Conservation (phyloP, 106 monocot genomes). For the Iris macrosiphon region DNA sequence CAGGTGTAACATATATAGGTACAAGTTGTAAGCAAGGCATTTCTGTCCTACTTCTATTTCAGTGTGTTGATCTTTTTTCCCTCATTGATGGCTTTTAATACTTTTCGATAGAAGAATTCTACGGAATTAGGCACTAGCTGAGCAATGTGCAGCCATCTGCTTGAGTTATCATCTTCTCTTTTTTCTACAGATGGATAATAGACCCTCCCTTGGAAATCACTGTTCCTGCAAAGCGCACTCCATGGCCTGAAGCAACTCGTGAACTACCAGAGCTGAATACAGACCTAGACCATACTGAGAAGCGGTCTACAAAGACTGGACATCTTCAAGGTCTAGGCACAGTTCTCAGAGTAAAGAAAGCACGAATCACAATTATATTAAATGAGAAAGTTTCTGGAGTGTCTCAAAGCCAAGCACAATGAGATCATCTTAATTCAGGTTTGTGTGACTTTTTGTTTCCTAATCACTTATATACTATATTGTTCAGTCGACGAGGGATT, state of each 20-base stretch:
- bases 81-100: no score
- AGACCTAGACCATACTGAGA: conserved; percentile 7
- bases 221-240: conserved; percentile 55
- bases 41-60: no score
- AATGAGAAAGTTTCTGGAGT: conserved; percentile 2
- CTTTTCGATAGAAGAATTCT: no score
- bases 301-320: conserved; percentile 7
- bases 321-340: conserved; percentile 40
- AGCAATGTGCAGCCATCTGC: no score
- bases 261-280: conserved; percentile 1
- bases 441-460: no score
- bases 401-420: conserved; percentile 16
- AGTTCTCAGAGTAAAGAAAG: conserved; percentile 36
- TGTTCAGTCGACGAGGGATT: no score
- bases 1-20: no score
- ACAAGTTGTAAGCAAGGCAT: no score
- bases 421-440: neutral
- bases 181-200: conserved; percentile 79
- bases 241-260: conserved; percentile 48
- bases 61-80: no score
- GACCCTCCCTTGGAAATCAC: conserved; percentile 52
- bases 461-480: no score
- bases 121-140: no score
- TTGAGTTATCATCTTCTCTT: no score
- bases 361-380: conserved; percentile 26